Conservation (phyloP, 176 grass and related monocot species). For the Tillandsia leiboldiana region DNA sequence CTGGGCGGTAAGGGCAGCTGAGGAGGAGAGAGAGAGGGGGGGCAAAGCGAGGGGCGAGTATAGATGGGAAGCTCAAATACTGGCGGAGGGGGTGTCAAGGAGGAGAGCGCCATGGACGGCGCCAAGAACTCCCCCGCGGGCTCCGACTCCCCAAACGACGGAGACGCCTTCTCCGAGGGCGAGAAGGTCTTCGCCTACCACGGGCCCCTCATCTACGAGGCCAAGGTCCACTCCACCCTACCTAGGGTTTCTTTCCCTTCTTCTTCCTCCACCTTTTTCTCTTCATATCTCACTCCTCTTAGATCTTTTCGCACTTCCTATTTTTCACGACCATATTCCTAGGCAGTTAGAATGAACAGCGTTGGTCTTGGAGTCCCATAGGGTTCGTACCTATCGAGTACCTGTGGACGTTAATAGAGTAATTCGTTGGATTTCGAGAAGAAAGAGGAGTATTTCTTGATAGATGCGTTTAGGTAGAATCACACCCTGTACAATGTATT, state of each 20-base stretch:
- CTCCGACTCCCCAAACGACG: not conserved
- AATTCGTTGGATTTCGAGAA: too few species aligned
- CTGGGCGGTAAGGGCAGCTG: not conserved
- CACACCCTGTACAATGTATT: too few species aligned
- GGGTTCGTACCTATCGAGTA: too few species aligned
- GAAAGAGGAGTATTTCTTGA: too few species aligned
- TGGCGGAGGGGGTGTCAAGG: slow-evolving; percentile 9
- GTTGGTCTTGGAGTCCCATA: too few species aligned
- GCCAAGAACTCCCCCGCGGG: slow-evolving; percentile 3
- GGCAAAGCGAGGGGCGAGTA: not conserved
- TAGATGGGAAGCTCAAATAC: slow-evolving; percentile 21
- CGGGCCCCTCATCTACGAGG: slow-evolving; percentile 89
- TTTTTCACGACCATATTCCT: not conserved
- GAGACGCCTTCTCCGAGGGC: slow-evolving; percentile 48
- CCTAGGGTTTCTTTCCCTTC: slow-evolving; percentile 3
- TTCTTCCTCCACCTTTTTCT: not conserved
- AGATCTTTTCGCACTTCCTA: not conserved
- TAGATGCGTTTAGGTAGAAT: too few species aligned
- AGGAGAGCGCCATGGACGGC: slow-evolving; percentile 24
- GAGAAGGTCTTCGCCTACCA: slow-evolving; percentile 92
- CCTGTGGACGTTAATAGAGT: too few species aligned
- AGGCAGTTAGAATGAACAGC: too few species aligned
- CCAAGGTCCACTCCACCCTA: slow-evolving; percentile 41
- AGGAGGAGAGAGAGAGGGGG: not conserved
- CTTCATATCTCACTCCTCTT: not conserved